A percentile compares a stretch with the other conserved stretches of the same genome.
These are phyloP conservation scores for Magnusiomyces tetraspermus DNA, from an alignment of 1,139 yeast species.

Conservation along the genomic window DNA sequence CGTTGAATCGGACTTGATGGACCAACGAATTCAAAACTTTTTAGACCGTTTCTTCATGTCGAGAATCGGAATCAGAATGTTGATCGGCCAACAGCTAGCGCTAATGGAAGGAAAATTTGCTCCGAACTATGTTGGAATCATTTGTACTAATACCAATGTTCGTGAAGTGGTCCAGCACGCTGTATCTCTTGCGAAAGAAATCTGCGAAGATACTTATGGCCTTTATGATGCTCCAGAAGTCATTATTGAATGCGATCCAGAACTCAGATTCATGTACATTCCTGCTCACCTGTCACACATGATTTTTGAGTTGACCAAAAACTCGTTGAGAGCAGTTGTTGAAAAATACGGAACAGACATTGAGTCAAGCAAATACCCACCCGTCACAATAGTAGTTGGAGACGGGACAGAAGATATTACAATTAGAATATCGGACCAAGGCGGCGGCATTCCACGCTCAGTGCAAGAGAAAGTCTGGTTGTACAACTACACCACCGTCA, in stretches of 20 bases:
- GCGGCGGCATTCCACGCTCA: slow-evolving; percentile 73
- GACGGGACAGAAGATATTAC: slow-evolving; percentile 76
- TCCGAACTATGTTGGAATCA: slow-evolving; percentile 67
- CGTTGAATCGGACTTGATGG: slow-evolving; percentile 24
- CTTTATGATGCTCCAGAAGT: slow-evolving; percentile 73
- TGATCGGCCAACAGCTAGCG: slow-evolving; percentile 80
- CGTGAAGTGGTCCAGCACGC: slow-evolving; percentile 75
- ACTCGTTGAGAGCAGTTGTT: slow-evolving; percentile 76
- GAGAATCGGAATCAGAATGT: slow-evolving; percentile 77
- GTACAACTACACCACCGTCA: slow-evolving; percentile 68
- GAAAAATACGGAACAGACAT: slow-evolving; percentile 48
- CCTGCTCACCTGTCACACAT: slow-evolving; percentile 84
- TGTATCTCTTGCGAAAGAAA: slow-evolving; percentile 72
- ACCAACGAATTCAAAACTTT: slow-evolving; percentile 57
- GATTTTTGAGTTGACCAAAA: slow-evolving; percentile 74
- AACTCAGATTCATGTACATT: slow-evolving; percentile 72
- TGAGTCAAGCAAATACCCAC: slow-evolving; percentile 46
- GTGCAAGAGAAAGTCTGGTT: slow-evolving; percentile 75
- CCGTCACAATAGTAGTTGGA: slow-evolving; percentile 65
- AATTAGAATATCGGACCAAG: slow-evolving; percentile 71
- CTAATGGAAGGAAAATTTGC: slow-evolving; percentile 50
- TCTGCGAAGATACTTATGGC: slow-evolving; percentile 79
- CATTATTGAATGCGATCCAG: slow-evolving; percentile 57
- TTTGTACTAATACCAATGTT: slow-evolving; percentile 70
- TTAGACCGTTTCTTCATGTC: slow-evolving; percentile 77